Percentiles rank a stretch among this genome's conserved stretches.
Conservation (phyloP, 257 asterid species). For the Solanum stenotomum region DNA sequence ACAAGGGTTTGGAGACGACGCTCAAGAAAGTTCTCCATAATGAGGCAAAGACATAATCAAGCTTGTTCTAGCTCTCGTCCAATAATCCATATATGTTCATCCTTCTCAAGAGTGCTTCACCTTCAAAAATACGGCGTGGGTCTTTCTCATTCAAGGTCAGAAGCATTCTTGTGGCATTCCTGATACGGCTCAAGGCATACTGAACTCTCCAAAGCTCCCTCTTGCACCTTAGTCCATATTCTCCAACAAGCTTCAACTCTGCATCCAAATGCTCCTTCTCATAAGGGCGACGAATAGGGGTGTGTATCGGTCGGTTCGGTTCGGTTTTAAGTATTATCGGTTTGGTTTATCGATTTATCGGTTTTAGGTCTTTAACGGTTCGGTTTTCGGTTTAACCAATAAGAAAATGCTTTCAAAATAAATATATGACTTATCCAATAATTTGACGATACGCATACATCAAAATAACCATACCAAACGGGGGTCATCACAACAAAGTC, state of each 20-base stretch:
- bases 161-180: slow-evolving; percentile 46
- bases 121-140: slow-evolving; percentile 35
- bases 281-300: too few relatives aligned
- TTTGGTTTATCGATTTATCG: too few relatives aligned
- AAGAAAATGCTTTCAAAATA: too few relatives aligned
- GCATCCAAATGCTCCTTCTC: slow-evolving; percentile 59
- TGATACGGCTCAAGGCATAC: slow-evolving; percentile 53
- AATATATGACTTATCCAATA: too few relatives aligned
- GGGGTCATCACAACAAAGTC: too few relatives aligned
- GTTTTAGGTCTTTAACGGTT: too few relatives aligned
- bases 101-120: slow-evolving; percentile 63
- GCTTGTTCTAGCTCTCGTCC: slow-evolving; percentile 61
- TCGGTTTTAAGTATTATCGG: too few relatives aligned
- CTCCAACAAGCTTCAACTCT: slow-evolving; percentile 54
- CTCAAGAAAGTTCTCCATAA: slow-evolving; percentile 57
- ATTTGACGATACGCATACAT: too few relatives aligned
- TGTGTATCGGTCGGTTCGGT: too few relatives aligned
- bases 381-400: too few relatives aligned
- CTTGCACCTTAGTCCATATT: slow-evolving; percentile 24
- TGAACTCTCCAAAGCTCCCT: slow-evolving; percentile 61
- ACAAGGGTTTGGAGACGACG: slow-evolving; percentile 57
- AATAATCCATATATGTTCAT: slow-evolving; percentile 47
- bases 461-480: too few relatives aligned
- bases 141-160: slow-evolving; percentile 30
- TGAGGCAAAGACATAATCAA: slow-evolving; percentile 53